A percentile compares a stretch with the other conserved stretches of the same genome.
Conservation (phyloP, 306 rosid species). For the Cucurbita maxima region DNA sequence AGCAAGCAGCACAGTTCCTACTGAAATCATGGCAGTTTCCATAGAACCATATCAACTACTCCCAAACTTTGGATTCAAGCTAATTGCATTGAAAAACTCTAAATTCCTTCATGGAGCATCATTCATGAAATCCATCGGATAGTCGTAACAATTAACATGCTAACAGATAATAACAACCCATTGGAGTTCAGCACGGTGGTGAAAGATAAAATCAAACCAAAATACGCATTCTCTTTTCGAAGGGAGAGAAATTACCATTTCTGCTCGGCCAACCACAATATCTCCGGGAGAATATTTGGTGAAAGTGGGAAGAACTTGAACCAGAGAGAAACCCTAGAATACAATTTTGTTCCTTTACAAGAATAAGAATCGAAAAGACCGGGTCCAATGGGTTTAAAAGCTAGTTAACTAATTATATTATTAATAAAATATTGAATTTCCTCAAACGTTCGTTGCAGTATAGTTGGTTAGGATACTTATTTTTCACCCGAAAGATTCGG, state of each 20-base stretch:
- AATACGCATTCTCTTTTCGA: background rate
- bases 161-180: background rate
- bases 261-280: background rate
- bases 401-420: too few species aligned
- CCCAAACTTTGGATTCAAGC: background rate
- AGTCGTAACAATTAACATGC: background rate
- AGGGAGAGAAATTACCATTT: slow-evolving; percentile 4
- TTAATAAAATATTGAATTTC: fast-evolving
- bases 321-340: background rate
- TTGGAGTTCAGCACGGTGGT: background rate
- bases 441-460: background rate
- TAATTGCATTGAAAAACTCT: background rate
- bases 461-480: slow-evolving; percentile 9
- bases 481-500: slow-evolving; percentile 54
- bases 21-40: background rate
- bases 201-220: background rate
- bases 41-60: background rate
- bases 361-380: background rate
- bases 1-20: background rate
- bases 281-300: background rate
- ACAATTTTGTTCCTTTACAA: background rate
- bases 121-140: background rate
- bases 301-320: background rate
- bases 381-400: too few species aligned
- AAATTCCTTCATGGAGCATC: background rate